Base-by-base conservation (phyloP, 352 stramenopile genomes). In the Phytophthora multivora region DNA sequence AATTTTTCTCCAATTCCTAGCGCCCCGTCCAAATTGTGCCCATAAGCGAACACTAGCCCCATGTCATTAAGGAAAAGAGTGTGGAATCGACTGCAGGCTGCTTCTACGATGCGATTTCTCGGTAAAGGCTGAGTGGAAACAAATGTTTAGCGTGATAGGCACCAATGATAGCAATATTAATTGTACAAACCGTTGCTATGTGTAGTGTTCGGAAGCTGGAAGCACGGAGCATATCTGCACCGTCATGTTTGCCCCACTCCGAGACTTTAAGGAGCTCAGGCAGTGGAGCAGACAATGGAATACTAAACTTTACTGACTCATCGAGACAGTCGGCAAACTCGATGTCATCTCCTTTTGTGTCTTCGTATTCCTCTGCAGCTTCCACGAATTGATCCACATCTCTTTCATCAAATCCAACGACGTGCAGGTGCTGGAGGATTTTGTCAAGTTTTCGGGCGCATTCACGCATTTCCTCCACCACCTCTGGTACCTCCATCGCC, bases 61-160 rank as follows among this genome's bases (percentile, higher is more conserved):
- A 84, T 57, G 59, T 92, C 83, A 35, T 76, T 92, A 0, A 88
- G 66, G 10, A 92, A 71, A 0, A 92, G 68, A 1, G 79, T 77
- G 41, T 92, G 83, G 25, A 78, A 78, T 15, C 78, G 77, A 18
- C 80, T 75, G 30, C 80, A 89, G 15, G 80, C 77, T 0, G 72
- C 79, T 48, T 90, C 73, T 0, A 88, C 47, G 51, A 92, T 74
- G 0, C 80, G 80, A 59, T 83, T 89, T 15, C 75, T 77, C 3
- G 79, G 77, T 25, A 89, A 74, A 45, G 73, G 73, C 77, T 89
- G 43, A 39, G 1, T 8, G 42, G 19, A 40, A 19, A 0, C 35
- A 40, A 40, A 11, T 10, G n/a, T 19, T 40, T 40, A 40, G 35
- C 2, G 10, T 33, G 4, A 13, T 33, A 4, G 9, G 8, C 28